Conservation (phyloP, 805 yeast genomes). For the Jamesozyma rosinii region DNA sequence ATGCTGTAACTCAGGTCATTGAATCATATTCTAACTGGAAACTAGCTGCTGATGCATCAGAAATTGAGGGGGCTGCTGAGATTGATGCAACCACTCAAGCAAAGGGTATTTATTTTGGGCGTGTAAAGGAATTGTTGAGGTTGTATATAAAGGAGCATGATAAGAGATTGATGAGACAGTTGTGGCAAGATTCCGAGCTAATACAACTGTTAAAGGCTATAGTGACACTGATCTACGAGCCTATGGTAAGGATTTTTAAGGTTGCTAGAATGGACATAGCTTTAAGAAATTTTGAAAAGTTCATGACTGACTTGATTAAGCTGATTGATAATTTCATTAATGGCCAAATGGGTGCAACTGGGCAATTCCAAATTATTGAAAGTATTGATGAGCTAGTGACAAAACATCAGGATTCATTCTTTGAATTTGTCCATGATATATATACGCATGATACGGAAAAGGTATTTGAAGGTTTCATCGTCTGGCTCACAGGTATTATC, state of each 20-base stretch:
- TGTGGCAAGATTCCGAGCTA: constrained; percentile 81
- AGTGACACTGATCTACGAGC: constrained; percentile 63
- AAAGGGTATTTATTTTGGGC: constrained; percentile 40
- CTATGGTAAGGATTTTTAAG: constrained; percentile 59
- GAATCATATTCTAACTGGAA: constrained; percentile 27
- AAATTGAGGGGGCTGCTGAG: constrained; percentile 8
- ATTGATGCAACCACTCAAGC: neutral
- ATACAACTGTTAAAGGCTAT: constrained; percentile 67
- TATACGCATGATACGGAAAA: constrained; percentile 66
- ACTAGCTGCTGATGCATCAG: neutral
- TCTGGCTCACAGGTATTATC: constrained; percentile 66
- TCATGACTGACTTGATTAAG: constrained; percentile 56
- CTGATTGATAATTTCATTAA: constrained; percentile 47
- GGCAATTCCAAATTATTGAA: constrained; percentile 50
- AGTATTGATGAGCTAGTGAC: constrained; percentile 56
- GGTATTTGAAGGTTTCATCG: constrained; percentile 60
- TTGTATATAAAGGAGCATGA: constrained; percentile 62
- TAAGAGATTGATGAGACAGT: constrained; percentile 59
- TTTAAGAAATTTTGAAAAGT: constrained; percentile 51
- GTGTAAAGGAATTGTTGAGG: constrained; percentile 53
- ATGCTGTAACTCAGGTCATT: constrained; percentile 21
- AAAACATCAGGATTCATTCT: constrained; percentile 62
- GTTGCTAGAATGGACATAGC: constrained; percentile 58
- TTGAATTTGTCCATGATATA: constrained; percentile 71
- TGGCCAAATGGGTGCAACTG: constrained; percentile 36